Evolutionary conservation across 352 stramenopile species (phyloP), one percentile per base, ranked within the genome.

Genomic region (Pythium angustatum): DNA sequence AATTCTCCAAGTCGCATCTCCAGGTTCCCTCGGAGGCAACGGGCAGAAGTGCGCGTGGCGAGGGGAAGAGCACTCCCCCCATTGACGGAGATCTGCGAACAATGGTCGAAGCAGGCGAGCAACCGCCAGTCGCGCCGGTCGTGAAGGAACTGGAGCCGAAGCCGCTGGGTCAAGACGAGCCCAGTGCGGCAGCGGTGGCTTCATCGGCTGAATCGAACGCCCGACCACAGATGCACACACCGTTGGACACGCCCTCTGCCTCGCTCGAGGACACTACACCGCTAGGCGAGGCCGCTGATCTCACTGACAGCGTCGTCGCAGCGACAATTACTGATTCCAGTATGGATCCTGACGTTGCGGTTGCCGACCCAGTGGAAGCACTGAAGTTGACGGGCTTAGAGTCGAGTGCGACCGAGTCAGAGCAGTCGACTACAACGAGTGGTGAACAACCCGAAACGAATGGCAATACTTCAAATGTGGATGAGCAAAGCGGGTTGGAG

Each of bases 61-160:
- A 40, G 27, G 31, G 30, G 17, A 30, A 43, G 49, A 21, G 49
- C 24, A 2, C 24, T 28, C 24, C 17, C 5, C 3, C 19, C 19
- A 2, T 47, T 45, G 10, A 14, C 10, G 5, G 22, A 21, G n/a
- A 8, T 19, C 49, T 17, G 21, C 50, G 15, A 43, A 30, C 24
- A 5, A 64, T 64, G 62, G 53, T 68, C 52, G 61, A 68, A 27
- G 52, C 52, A 26, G 28, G 33, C 22, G 53, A 68, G 52, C 52
- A 62, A n/a, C 31, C 61, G 26, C 44, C 61, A 26, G 53, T 62
- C 28, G 33, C 48, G n/a, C 21, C 53, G 33, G 12, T 45, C 36
- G 43, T 15, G 34, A 51, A 64, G 45, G 47, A 27, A 9, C 34
- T 36, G 45, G 33, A 50, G 36, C 36, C 49, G 27, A 69, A 60